Evolutionary conservation across 2,329 filamentous ascomycete genomes (phyloP), one percentile per base, ranked within the genome.

Genomic region (Pseudomassariella vexata): DNA sequence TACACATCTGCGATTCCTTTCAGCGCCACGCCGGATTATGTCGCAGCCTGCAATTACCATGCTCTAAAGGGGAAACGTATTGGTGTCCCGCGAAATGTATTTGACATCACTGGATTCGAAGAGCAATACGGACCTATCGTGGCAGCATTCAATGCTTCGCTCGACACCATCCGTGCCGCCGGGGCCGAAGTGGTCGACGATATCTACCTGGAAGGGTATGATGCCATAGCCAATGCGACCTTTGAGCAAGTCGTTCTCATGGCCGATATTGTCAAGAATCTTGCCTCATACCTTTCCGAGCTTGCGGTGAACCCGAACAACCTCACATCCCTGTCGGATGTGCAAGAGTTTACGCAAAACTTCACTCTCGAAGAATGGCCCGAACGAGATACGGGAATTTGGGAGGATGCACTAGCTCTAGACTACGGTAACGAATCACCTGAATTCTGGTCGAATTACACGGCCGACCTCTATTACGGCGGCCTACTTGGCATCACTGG

Each of bases 1-100:
- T 79, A 80, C 48, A 85, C 80, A 0, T 52, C 60, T 1, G 69
- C 68, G 0, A 79, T 77, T 18, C 81, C 80, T 1, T 67, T 61
- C 38, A 59, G 62, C 15, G 49, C 49, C 3, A 49, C 70, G 2
- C 79, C 79, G 0, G 63, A 85, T 49, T 85, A 84, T 43, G 67
- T 74, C 7, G 63, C 60, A 3, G 73, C 78, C 0, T 73, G 79
- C 47, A 63, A 73, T 14, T 53, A 64, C 14, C 63, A 64, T 9
- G 65, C 66, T 1, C 59, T 83, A 0, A 39, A 55, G 9, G 76
- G 74, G 6, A 73, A 73, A 32, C 67, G 79, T 2, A 76, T 85
- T 17, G 82, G 81, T 4, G 65, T 85, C 4, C 74, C 79, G 0
- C 63, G 71, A 12, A 80, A 82, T 41, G 61, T 72, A 2, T 60